phyloP scores from a whole-genome alignment of 306 rosid species.

The Oxytropis ochrocephala region DNA sequence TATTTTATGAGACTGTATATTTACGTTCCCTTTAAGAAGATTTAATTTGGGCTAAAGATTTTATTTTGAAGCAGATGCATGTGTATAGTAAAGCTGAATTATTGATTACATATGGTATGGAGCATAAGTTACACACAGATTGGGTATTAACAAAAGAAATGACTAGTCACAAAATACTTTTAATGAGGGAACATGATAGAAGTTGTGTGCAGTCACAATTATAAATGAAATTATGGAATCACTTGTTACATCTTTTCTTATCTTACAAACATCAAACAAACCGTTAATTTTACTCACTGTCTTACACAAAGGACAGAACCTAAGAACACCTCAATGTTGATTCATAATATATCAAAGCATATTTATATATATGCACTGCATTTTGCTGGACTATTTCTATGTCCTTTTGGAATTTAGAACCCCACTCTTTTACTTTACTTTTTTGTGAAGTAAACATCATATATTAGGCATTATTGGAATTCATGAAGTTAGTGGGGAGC shows the following conservation, averaged over 20 bases:
- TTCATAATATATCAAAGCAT: constrained; percentile 2
- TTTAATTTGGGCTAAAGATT: too few species aligned
- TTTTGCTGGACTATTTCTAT: constrained; percentile 4
- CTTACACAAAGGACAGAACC: constrained; percentile 21
- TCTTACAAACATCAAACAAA: background rate
- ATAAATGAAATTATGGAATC: background rate
- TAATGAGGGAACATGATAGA: constrained; percentile 11
- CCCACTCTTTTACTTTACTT: constrained; percentile 11
- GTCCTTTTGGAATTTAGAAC: background rate
- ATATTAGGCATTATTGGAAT: background rate
- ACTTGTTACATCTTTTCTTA: background rate
- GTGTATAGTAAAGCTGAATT: background rate
- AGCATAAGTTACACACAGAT: constrained; percentile 23
- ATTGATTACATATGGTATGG: background rate
- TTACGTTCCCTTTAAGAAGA: too few species aligned
- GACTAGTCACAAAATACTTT: background rate
- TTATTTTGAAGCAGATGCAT: background rate
- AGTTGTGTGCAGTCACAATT: constrained; percentile 15
- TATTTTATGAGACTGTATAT: too few species aligned
- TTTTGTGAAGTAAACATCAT: constrained; percentile 15
- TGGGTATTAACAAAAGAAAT: background rate
- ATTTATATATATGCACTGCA: constrained; percentile 6
- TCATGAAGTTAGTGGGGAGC: constrained; percentile 14
- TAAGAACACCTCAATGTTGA: background rate
- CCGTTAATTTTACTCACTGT: background rate